Conservation (phyloP, 1,139 yeast genomes). For the Suhomyces bribrorum region DNA sequence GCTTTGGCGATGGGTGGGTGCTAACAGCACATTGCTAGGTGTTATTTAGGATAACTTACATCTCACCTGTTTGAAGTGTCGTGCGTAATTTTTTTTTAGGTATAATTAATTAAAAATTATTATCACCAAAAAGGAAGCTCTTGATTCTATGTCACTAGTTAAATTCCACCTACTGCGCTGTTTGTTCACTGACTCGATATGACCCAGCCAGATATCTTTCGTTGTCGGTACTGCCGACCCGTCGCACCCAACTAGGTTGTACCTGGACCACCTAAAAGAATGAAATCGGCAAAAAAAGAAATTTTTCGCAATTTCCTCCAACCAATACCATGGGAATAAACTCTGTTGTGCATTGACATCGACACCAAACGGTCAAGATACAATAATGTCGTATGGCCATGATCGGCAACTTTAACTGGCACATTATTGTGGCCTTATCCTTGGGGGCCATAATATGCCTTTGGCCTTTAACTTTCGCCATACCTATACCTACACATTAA, state of each 20-base stretch:
- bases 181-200: neutral
- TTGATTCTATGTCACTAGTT: too few relatives aligned
- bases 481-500: too few relatives aligned
- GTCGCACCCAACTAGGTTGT: neutral
- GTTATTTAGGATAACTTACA: too few relatives aligned
- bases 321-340: neutral
- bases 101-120: too few relatives aligned
- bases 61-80: too few relatives aligned
- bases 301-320: neutral
- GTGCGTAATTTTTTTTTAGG: too few relatives aligned
- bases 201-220: neutral
- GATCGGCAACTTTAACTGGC: neutral
- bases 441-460: neutral
- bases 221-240: too few relatives aligned
- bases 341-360: neutral
- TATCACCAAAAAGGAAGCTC: too few relatives aligned
- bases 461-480: too few relatives aligned
- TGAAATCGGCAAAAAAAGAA: neutral
- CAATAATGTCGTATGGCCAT: neutral
- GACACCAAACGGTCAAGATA: neutral
- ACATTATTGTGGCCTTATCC: neutral
- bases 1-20: too few relatives aligned
- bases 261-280: neutral
- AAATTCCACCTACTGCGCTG: too few relatives aligned
- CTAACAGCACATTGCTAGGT: too few relatives aligned